Conservation (phyloP, 495 filamentous ascomycete species). For the Aspergillus asperescens region DNA sequence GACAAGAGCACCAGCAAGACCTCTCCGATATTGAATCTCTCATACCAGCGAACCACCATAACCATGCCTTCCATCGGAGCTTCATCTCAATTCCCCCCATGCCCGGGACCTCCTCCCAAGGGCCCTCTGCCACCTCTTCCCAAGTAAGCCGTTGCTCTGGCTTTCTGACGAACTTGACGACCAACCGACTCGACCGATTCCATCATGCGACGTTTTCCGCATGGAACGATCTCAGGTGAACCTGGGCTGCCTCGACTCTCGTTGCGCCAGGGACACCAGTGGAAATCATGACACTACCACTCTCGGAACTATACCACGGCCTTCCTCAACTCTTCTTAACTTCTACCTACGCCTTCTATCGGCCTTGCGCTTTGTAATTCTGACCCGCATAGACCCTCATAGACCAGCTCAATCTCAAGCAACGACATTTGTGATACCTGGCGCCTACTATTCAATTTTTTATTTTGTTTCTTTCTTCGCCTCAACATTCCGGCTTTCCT, state of each 20-base stretch:
- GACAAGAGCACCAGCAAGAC: background rate
- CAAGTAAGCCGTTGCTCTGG: conserved; percentile 47
- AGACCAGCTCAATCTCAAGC: conserved; percentile 11
- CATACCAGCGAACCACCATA: conserved; percentile 12
- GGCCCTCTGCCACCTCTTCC: conserved; percentile 78
- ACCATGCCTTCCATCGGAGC: conserved; percentile 66
- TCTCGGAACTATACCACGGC: conserved; percentile 20
- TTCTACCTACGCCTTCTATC: conserved; percentile 9
- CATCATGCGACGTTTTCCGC: conserved; percentile 1
- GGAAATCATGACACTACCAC: conserved; percentile 30
- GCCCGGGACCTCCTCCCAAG: conserved; percentile 78
- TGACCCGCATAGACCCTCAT: conserved; percentile 14
- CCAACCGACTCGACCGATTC: conserved; percentile 25
- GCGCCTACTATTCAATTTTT: conserved; percentile 10
- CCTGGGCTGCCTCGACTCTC: conserved; percentile 22
- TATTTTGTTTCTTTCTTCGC: conserved; percentile 14
- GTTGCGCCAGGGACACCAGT: conserved; percentile 22
- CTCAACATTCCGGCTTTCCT: conserved; percentile 6
- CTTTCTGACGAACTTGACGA: conserved; percentile 40
- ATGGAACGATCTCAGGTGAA: conserved; percentile 5
- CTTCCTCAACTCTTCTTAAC: conserved; percentile 18
- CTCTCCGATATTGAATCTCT: no score
- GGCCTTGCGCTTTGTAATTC: conserved; percentile 15
- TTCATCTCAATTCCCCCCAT: conserved; percentile 65
- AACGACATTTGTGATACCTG: conserved; percentile 12